Evolutionary conservation across 345 rosid species (phyloP).

Genomic region (Eucalyptus curtisii): DNA sequence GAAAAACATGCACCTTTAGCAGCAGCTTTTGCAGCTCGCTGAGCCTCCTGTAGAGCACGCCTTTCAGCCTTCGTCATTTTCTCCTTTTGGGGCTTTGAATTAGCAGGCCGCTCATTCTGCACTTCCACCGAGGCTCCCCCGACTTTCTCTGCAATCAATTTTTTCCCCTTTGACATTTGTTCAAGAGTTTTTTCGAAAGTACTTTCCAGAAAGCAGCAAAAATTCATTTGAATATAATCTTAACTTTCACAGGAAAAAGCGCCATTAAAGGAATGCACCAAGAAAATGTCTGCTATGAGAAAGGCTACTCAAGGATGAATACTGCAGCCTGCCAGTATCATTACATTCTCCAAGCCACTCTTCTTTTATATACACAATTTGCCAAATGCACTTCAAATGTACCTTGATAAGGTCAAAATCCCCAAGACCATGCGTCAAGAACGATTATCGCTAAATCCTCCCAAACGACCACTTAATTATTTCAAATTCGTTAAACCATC

Average conservation of each 20-base stretch:
- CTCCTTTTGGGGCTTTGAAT: slow-evolving; percentile 57
- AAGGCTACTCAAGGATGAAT: not conserved
- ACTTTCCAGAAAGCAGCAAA: not conserved
- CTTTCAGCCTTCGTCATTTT: slow-evolving; percentile 89
- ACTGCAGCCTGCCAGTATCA: not conserved
- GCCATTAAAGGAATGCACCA: not conserved
- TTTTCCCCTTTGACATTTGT: not conserved
- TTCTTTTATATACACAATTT: not conserved
- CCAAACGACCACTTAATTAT: not conserved
- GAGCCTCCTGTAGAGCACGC: slow-evolving; percentile 90
- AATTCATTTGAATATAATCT: not conserved
- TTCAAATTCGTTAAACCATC: not conserved
- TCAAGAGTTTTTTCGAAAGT: not conserved
- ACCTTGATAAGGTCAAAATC: not conserved
- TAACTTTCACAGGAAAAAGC: not conserved
- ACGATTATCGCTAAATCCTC: not conserved
- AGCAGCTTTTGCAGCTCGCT: slow-evolving; percentile 84
- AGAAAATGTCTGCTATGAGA: not conserved
- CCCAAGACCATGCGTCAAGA: not conserved
- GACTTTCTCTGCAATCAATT: slow-evolving; percentile 33
- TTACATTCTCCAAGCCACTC: not conserved
- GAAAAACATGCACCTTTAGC: slow-evolving; percentile 50
- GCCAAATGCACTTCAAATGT: not conserved
- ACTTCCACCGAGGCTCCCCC: slow-evolving; percentile 30
- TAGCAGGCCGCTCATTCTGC: slow-evolving; percentile 33